phyloP scores from a whole-genome alignment of 2,329 filamentous ascomycete species.

The Venturia oleaginea region DNA sequence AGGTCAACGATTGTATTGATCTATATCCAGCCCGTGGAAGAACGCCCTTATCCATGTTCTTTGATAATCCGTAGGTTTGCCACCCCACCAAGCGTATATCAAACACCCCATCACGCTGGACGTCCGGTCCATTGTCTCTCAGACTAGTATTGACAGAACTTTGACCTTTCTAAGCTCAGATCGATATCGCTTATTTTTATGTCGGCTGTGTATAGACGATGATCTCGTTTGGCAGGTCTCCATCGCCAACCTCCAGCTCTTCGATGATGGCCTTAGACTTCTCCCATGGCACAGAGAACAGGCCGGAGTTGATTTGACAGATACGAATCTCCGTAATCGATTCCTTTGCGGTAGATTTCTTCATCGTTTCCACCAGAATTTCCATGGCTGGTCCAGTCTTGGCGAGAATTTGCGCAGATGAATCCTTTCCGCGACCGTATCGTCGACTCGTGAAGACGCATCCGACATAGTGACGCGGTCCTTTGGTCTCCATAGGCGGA shows the following conservation, averaged over 20 bases:
- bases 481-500: conserved; percentile 35
- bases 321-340: conserved; percentile 33
- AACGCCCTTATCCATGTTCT: too few species aligned
- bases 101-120: too few species aligned
- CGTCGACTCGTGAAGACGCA: conserved; percentile 49
- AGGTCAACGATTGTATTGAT: too few species aligned
- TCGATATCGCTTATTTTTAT: too few species aligned
- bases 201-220: background rate
- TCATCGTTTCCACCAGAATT: conserved; percentile 38
- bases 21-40: too few species aligned
- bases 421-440: conserved; percentile 38
- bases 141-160: too few species aligned
- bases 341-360: conserved; percentile 19
- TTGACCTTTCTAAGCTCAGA: too few species aligned
- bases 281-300: conserved; percentile 48
- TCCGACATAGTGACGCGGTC: conserved; percentile 42
- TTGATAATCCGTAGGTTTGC: too few species aligned
- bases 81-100: too few species aligned
- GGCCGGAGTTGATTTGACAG: conserved; percentile 49
- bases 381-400: conserved; percentile 41
- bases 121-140: too few species aligned
- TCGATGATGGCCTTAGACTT: conserved; percentile 38
- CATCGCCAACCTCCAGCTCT: conserved; percentile 24
- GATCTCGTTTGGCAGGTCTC: background rate
- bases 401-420: conserved; percentile 35